These are phyloP conservation scores for Chaetomium fimeti DNA, from an alignment of 495 filamentous ascomycete genomes.

Conservation along the genomic window DNA sequence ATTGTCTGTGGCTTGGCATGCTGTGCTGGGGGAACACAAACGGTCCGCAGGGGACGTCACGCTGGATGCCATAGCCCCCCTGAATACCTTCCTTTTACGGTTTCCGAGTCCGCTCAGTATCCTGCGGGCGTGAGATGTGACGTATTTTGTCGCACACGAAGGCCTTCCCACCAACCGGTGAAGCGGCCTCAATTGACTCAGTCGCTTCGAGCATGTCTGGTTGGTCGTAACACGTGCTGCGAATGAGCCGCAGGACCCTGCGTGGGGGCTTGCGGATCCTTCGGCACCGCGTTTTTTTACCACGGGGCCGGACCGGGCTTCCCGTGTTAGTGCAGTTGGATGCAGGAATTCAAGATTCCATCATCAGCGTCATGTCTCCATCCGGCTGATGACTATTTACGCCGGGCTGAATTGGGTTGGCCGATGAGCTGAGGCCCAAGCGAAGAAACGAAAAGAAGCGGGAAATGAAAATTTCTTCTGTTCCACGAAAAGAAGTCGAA, in stretches of 20 bases:
- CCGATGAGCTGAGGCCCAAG: not conserved
- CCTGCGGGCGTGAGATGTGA: conserved; percentile 19
- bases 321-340: not conserved
- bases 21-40: not conserved
- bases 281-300: conserved; percentile 5
- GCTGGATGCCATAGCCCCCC: conserved; percentile 18
- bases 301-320: conserved; percentile 9
- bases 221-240: conserved; percentile 12
- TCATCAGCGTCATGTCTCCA: conserved; percentile 21
- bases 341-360: conserved; percentile 10
- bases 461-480: not conserved
- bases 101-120: not conserved
- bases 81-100: conserved; percentile 4
- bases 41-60: conserved; percentile 15
- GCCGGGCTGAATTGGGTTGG: conserved; percentile 1
- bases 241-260: not conserved
- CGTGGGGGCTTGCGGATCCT: conserved; percentile 14
- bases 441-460: conserved; percentile 2
- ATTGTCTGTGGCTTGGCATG: conserved; percentile 8
- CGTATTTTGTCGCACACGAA: conserved; percentile 5
- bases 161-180: not conserved
- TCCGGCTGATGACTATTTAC: conserved; percentile 12
- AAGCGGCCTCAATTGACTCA: not conserved
- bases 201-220: not conserved
- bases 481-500: conserved; percentile 6